Evolutionary conservation across 371 early-diverging fungal genomes (phyloP).

Genomic region (Apophysomyces variabilis): DNA sequence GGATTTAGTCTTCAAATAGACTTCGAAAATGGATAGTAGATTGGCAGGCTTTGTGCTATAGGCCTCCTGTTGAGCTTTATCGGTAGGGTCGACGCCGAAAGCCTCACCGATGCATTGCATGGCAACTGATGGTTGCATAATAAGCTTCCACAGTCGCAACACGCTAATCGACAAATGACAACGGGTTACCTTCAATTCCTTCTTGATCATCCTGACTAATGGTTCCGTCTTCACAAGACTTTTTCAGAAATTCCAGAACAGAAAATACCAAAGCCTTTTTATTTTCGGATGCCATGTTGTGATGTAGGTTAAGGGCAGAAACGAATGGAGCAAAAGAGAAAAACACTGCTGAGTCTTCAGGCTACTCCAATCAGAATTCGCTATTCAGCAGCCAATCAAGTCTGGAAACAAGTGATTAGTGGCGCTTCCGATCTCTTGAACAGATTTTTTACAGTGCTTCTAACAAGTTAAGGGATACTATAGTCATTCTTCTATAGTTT

Average conservation of each 20-base stretch:
- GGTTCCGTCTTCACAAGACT: constrained; percentile 77
- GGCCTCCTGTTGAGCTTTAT: constrained; percentile 65
- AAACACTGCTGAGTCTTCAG: background rate
- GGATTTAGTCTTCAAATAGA: constrained; percentile 86
- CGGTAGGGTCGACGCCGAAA: constrained; percentile 82
- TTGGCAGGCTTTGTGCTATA: constrained; percentile 87
- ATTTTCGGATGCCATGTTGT: constrained; percentile 55
- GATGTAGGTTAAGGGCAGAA: background rate
- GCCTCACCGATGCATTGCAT: constrained; percentile 95
- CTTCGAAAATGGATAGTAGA: constrained; percentile 84
- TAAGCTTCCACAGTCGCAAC: background rate
- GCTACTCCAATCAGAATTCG: background rate
- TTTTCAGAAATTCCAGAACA: constrained; percentile 87
- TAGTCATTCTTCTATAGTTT: too few relatives aligned
- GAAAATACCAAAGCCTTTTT: constrained; percentile 86
- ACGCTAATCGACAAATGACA: background rate
- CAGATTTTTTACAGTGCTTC: too few relatives aligned
- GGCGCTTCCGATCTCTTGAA: background rate
- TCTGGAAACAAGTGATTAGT: background rate
- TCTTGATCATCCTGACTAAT: constrained; percentile 86
- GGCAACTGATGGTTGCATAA: constrained; percentile 62
- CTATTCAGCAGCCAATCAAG: background rate
- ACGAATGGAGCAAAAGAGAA: background rate
- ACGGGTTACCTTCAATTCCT: constrained; percentile 81
- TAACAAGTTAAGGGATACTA: too few relatives aligned